These are phyloP conservation scores for Fagus crenata DNA, from an alignment of 306 rosid genomes.

Conservation along the genomic window DNA sequence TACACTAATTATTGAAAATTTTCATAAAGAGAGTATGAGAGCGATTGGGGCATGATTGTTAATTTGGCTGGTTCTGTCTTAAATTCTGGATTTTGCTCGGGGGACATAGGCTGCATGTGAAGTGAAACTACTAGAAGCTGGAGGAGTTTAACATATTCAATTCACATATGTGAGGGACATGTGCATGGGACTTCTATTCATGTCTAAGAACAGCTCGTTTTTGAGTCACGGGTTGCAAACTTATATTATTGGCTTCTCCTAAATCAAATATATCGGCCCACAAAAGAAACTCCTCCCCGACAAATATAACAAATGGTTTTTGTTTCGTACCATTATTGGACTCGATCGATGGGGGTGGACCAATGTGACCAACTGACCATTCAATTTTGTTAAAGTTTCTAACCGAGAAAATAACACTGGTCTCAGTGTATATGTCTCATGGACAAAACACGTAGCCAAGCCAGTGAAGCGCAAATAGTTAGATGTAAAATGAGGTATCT, in stretches of 20 bases:
- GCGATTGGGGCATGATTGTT: not conserved
- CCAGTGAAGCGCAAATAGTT: too few species aligned
- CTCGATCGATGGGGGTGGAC: too few species aligned
- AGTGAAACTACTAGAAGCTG: not conserved
- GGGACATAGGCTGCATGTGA: constrained; percentile 6
- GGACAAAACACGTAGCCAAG: too few species aligned
- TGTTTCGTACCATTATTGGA: not conserved
- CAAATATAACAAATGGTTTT: not conserved
- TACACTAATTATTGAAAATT: too few species aligned
- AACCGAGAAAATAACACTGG: too few species aligned
- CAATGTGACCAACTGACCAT: too few species aligned
- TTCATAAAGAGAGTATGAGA: not conserved
- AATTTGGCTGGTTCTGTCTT: not conserved
- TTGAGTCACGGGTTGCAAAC: not conserved
- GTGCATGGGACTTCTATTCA: not conserved
- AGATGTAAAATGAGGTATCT: too few species aligned
- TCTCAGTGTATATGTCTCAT: too few species aligned
- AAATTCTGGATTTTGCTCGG: not conserved
- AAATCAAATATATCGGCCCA: not conserved
- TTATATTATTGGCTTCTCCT: not conserved
- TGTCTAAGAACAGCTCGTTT: not conserved
- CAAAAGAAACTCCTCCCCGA: not conserved
- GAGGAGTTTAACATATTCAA: not conserved
- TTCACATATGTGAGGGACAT: not conserved
- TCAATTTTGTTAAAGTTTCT: too few species aligned